Base-by-base conservation (phyloP, 257 asterid species). In the Gardenia jasminoides region DNA sequence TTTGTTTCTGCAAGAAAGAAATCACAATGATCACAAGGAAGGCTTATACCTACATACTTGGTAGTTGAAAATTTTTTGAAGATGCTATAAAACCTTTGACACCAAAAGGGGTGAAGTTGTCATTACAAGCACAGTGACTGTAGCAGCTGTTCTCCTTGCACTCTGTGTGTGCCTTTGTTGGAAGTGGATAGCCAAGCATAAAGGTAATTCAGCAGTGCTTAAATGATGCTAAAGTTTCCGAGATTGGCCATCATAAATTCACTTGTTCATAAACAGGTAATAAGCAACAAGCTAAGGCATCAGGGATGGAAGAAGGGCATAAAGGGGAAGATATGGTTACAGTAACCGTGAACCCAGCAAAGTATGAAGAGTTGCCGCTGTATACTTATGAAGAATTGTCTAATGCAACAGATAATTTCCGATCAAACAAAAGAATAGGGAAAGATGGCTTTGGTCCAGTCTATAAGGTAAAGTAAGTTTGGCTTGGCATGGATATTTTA, bases 361-460 rank as follows among this genome's bases (percentile, higher is more conserved):
- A 31, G 48, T 17, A 69, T 65, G 72, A 72, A 72, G 78, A 61
- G 54, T 52, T 79, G 10, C 82, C 46, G 4, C 39, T 79, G 0
- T 79, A 59, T 46, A 44, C 28, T 17, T 79, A 86, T 61, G 83
- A 81, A 74, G 56, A 76, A 24, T 82, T 90, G 72, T 83, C 77
- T 26, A 83, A 71, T 36, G 93, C 93, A 31, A 91, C 97, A 0
- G 54, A 81, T 62, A 74, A 75, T 64, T 90, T 91, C 75, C 81
- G 85, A 30, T 76, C 83, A 3, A 81, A 59, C 15, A 86, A 76
- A 66, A 79, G 64, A 85, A 89, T 90, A 30, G 93, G 93, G 70
- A 83, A 78, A 87, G 94, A 93, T n/a, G 94, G 93, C 50, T 91
- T 36, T 36, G 41, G 41, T 36, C 41, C 41, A 36, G 41, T 36